Evolutionary conservation across 192 early-diverging fungal species (phyloP).

Genomic region (Rhizoclosmatium sp.): DNA sequence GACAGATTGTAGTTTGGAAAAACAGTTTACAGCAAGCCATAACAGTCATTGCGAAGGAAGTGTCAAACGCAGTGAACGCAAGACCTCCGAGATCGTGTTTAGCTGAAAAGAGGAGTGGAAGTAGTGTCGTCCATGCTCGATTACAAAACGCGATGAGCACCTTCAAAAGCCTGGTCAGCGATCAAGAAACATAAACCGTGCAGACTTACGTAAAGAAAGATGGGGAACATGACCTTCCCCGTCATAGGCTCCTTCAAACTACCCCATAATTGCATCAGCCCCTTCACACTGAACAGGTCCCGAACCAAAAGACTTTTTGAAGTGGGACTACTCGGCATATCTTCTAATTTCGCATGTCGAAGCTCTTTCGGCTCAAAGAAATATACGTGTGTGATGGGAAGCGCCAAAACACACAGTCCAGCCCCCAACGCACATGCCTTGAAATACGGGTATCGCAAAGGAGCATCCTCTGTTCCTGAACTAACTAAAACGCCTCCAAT

Average conservation of each 20-base stretch:
- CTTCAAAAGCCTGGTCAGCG: not conserved
- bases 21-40: slow-evolving; percentile 48
- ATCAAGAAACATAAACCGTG: not conserved
- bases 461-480: not conserved
- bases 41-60: slow-evolving; percentile 39
- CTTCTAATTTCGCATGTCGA: not conserved
- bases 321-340: not conserved
- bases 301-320: not conserved
- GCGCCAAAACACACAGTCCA: slow-evolving; percentile 1
- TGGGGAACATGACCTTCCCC: slow-evolving; percentile 35
- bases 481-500: slow-evolving; percentile 30
- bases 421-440: slow-evolving; percentile 33
- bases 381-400: not conserved
- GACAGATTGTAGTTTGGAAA: slow-evolving; percentile 43
- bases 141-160: slow-evolving; percentile 53
- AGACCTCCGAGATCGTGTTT: slow-evolving; percentile 41
- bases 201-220: slow-evolving; percentile 35
- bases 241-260: slow-evolving; percentile 22
- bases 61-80: slow-evolving; percentile 24
- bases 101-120: slow-evolving; percentile 54
- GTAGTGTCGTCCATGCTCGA: slow-evolving; percentile 43
- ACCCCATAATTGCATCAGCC: not conserved
- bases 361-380: slow-evolving; percentile 32
- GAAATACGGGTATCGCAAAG: slow-evolving; percentile 27
- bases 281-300: slow-evolving; percentile 2